Conservation (phyloP, 305 asterid genomes). For the Striga hermonthica region DNA sequence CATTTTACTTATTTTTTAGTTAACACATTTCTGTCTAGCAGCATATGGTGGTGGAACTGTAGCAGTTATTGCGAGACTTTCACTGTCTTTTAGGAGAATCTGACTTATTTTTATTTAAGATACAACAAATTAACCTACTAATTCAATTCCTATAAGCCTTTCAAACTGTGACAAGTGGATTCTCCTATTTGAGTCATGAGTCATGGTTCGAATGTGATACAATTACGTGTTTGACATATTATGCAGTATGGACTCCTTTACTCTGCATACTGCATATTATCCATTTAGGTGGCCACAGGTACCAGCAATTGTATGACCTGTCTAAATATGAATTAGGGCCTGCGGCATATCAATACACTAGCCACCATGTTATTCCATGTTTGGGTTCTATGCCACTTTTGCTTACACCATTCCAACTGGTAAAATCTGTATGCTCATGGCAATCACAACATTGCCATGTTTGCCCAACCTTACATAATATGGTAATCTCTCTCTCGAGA, state of each 20-base stretch:
- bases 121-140: no score
- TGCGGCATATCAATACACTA: neutral
- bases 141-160: neutral
- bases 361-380: neutral
- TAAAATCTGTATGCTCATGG: neutral
- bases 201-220: slow-evolving; percentile 5
- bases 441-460: slow-evolving; percentile 17
- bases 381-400: neutral
- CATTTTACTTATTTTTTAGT: slow-evolving; percentile 28
- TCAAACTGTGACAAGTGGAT: slow-evolving; percentile 2
- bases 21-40: slow-evolving; percentile 28
- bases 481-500: neutral
- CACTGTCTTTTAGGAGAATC: no score
- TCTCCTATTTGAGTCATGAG: neutral
- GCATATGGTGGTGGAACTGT: slow-evolving; percentile 2
- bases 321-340: neutral
- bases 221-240: neutral
- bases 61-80: no score
- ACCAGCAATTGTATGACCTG: slow-evolving; percentile 6
- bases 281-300: neutral
- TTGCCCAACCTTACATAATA: slow-evolving; percentile 2
- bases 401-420: neutral
- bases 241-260: no score
- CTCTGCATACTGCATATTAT: neutral
- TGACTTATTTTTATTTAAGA: no score